A percentile compares a stretch with the other conserved stretches of the same genome.
Evolutionary conservation across 2,329 filamentous ascomycete genomes (phyloP).

Genomic region (Ceratocystis harringtonii): DNA sequence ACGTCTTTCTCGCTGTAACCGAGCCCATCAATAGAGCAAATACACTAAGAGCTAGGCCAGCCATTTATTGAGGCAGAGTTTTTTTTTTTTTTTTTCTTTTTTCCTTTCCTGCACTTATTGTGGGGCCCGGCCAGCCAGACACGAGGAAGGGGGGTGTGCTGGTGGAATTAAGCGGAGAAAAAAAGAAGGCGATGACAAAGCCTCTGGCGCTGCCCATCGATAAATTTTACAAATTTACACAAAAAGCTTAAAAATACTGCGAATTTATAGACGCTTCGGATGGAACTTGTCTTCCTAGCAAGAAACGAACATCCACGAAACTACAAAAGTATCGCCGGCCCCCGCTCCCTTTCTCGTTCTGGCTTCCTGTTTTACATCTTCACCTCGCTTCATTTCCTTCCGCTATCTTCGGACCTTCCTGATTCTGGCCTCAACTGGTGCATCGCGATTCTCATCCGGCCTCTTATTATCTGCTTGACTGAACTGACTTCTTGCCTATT

Average conservation of each 20-base stretch:
- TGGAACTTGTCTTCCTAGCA: neutral
- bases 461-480: neutral
- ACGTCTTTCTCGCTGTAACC: neutral
- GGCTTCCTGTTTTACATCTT: neutral
- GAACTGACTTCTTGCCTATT: neutral
- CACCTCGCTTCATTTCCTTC: neutral
- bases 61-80: conserved; percentile 1
- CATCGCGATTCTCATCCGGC: neutral
- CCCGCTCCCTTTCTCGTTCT: neutral
- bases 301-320: neutral
- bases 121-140: neutral
- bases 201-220: neutral
- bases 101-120: neutral
- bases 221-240: neutral
- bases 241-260: neutral
- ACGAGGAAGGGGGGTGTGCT: neutral
- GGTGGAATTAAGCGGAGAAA: neutral
- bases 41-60: too few species aligned
- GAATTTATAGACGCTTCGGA: neutral
- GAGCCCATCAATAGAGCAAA: neutral
- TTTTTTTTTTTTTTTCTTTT: neutral
- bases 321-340: conserved; percentile 6
- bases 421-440: neutral
- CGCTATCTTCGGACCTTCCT: neutral
- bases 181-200: neutral